Conservation (phyloP, 2,329 filamentous ascomycete species). For the Hymenoscyphus linearis region DNA sequence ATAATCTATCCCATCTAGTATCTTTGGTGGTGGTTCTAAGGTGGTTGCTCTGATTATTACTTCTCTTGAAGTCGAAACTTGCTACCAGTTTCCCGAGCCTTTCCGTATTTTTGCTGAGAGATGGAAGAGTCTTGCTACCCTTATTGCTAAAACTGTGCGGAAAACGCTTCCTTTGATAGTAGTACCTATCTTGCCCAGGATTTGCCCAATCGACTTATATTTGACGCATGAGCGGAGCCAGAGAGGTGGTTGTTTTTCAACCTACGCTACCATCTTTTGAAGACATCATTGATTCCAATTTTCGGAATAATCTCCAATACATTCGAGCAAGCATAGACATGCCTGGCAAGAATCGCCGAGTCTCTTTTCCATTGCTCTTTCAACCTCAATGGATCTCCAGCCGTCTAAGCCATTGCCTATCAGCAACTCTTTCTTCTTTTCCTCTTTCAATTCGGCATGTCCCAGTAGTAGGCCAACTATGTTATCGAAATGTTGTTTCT, state of each 20-base stretch:
- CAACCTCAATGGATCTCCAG: slow-evolving; percentile 18
- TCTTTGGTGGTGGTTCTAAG: slow-evolving; percentile 18
- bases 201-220: slow-evolving; percentile 23
- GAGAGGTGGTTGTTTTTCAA: background rate
- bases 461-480: slow-evolving; percentile 20
- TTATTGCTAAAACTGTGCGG: slow-evolving; percentile 23
- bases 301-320: slow-evolving; percentile 17
- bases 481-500: slow-evolving; percentile 18
- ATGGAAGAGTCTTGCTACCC: slow-evolving; percentile 13
- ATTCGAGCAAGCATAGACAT: slow-evolving; percentile 19
- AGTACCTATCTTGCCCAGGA: slow-evolving; percentile 18
- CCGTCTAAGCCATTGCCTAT: slow-evolving; percentile 16
- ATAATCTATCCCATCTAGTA: slow-evolving; percentile 21
- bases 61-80: slow-evolving; percentile 11
- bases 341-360: slow-evolving; percentile 18
- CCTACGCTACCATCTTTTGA: slow-evolving; percentile 24
- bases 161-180: slow-evolving; percentile 25
- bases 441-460: slow-evolving; percentile 17
- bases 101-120: slow-evolving; percentile 19
- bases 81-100: slow-evolving; percentile 21
- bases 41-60: slow-evolving; percentile 8
- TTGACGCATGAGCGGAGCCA: background rate
- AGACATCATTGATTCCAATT: slow-evolving; percentile 17
- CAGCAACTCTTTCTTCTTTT: slow-evolving; percentile 20
- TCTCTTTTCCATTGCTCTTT: slow-evolving; percentile 9